Evolutionary conservation across 148 eudicot species (phyloP).

Genomic region (Amaranthus hypochondriacus): DNA sequence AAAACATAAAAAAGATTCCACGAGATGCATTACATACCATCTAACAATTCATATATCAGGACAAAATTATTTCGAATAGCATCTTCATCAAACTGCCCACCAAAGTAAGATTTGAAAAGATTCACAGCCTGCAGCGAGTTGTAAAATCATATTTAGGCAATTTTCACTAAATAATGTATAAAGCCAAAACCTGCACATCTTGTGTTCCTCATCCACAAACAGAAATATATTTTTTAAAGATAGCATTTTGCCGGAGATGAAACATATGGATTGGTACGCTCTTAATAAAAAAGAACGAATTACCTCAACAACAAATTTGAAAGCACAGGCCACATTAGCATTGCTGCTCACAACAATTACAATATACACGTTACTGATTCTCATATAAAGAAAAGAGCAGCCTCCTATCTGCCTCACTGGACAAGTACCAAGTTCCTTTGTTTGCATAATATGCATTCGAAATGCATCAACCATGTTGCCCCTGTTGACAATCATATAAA

Average conservation of each 20-base stretch:
- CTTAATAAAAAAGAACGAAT: conserved; percentile 3
- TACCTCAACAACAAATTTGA: conserved; percentile 99
- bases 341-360: conserved; percentile 99
- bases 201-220: neutral
- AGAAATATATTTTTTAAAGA: neutral
- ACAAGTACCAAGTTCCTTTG: conserved; percentile 97
- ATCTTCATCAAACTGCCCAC: conserved; percentile 98
- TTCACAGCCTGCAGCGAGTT: conserved; percentile 73
- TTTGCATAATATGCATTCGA: conserved; percentile 96
- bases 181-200: neutral
- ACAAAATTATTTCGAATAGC: conserved; percentile 98
- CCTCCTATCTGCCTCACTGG: conserved; percentile 99
- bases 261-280: neutral
- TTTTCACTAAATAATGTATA: neutral
- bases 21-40: conserved; percentile 57
- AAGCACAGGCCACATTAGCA: conserved; percentile 97
- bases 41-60: conserved; percentile 88
- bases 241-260: neutral
- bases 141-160: conserved; percentile 14
- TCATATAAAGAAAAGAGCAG: conserved; percentile 96
- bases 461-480: conserved; percentile 99
- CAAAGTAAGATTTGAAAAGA: conserved; percentile 94
- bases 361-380: conserved; percentile 96
- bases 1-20: neutral
- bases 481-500: conserved; percentile 32